Evolutionary conservation across 495 filamentous ascomycete species (phyloP).

Genomic region (Penicillium mononematosum): DNA sequence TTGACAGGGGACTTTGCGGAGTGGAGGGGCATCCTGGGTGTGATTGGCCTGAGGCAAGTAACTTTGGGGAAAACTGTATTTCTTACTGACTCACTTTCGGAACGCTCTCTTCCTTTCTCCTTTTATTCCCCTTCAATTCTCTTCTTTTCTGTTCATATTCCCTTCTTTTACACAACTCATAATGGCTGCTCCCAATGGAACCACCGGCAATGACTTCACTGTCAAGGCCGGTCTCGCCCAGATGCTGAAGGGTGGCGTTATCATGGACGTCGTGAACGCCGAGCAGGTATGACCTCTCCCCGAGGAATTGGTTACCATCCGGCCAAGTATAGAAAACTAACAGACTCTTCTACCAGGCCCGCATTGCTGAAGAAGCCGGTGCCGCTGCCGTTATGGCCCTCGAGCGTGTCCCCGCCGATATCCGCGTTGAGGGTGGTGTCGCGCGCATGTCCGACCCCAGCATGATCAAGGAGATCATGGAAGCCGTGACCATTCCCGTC

Average conservation of each 20-base stretch:
- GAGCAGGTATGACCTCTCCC: constrained; percentile 61
- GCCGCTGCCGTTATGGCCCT: constrained; percentile 97
- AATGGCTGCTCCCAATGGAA: constrained; percentile 42
- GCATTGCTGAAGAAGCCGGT: constrained; percentile 96
- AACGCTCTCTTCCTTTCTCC: constrained; percentile 5
- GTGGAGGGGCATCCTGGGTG: constrained; percentile 13
- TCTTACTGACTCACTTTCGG: constrained; percentile 24
- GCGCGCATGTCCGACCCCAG: constrained; percentile 94
- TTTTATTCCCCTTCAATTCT: constrained; percentile 4
- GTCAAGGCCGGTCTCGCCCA: constrained; percentile 93
- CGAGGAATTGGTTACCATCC: not conserved
- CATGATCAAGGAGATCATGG: constrained; percentile 97
- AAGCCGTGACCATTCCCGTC: constrained; percentile 94
- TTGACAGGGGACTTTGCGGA: not conserved
- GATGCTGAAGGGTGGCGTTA: constrained; percentile 98
- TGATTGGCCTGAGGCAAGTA: constrained; percentile 20
- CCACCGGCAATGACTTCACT: constrained; percentile 54
- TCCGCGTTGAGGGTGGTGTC: constrained; percentile 87
- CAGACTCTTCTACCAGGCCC: constrained; percentile 52
- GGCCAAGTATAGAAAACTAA: not conserved
- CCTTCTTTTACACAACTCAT: constrained; percentile 17
- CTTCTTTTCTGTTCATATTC: constrained; percentile 10
- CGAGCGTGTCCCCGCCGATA: constrained; percentile 96
- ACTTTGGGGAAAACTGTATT: constrained; percentile 17
- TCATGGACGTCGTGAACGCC: constrained; percentile 98